Conservation (phyloP, 495 filamentous ascomycete genomes). For the Aspergillus diversus region DNA sequence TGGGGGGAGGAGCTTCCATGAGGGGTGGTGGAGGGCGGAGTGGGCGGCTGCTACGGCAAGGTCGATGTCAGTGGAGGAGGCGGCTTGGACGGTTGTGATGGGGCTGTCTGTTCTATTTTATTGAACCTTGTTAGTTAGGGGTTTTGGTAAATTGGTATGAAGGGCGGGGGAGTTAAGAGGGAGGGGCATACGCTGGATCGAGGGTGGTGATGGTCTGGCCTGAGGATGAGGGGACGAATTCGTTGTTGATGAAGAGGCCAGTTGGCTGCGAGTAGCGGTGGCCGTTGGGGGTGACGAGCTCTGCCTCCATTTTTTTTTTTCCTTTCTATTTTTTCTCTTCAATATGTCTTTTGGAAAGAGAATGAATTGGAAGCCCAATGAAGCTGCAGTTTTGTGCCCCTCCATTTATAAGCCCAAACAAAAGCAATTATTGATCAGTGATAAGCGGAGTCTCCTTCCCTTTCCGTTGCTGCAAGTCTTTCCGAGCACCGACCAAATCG, state of each 20-base stretch:
- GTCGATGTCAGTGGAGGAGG: conserved; percentile 79
- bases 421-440: neutral
- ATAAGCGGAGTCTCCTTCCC: conserved; percentile 2
- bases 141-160: neutral
- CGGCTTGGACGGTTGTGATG: conserved; percentile 84
- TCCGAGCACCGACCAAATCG: conserved; percentile 1
- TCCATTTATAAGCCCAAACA: neutral
- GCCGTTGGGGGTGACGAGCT: conserved; percentile 89
- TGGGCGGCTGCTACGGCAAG: conserved; percentile 80
- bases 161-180: conserved; percentile 43
- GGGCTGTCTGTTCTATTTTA: conserved; percentile 74
- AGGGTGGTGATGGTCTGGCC: conserved; percentile 75
- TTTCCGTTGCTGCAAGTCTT: conserved; percentile 9
- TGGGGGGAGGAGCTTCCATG: conserved; percentile 76
- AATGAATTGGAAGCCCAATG: neutral
- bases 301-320: conserved; percentile 20
- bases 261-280: conserved; percentile 74
- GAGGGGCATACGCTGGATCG: conserved; percentile 60
- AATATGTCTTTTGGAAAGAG: neutral
- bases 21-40: conserved; percentile 72
- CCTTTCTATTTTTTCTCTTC: neutral
- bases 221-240: conserved; percentile 75
- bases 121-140: neutral
- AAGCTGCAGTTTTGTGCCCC: neutral
- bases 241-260: conserved; percentile 95